A percentile compares a stretch with the other conserved stretches of the same genome.
Conservation (phyloP, 2,329 filamentous ascomycete species). For the Grosmannia serpens region DNA sequence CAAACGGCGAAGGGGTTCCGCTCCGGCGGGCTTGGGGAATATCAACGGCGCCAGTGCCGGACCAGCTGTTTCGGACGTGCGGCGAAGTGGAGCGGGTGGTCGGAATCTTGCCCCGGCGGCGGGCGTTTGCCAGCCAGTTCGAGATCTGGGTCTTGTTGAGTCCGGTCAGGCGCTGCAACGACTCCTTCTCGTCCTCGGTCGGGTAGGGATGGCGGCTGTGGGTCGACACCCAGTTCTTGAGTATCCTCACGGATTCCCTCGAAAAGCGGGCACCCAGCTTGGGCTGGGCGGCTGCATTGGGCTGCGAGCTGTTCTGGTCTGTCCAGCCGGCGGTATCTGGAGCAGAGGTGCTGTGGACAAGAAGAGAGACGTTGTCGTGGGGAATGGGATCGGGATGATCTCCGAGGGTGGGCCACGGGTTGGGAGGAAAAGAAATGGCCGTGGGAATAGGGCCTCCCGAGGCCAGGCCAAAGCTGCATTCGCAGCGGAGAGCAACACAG, state of each 20-base stretch:
- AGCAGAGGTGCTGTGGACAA: not conserved
- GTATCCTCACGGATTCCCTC: constrained; percentile 62
- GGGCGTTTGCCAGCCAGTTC: constrained; percentile 87
- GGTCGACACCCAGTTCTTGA: constrained; percentile 75
- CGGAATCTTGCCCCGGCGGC: constrained; percentile 68
- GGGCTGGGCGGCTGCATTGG: constrained; percentile 23
- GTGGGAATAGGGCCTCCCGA: constrained; percentile 20
- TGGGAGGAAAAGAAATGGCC: constrained; percentile 28
- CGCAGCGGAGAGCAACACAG: constrained; percentile 46
- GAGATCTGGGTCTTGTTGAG: constrained; percentile 75
- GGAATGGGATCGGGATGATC: constrained; percentile 29
- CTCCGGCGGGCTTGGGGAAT: constrained; percentile 48
- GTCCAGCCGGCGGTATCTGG: constrained; percentile 1
- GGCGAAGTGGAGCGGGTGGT: constrained; percentile 59
- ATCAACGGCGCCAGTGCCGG: constrained; percentile 51
- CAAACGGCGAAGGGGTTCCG: constrained; percentile 36
- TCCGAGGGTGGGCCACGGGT: constrained; percentile 34
- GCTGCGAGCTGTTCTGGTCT: constrained; percentile 13
- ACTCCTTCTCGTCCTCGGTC: constrained; percentile 74
- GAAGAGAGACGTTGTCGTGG: constrained; percentile 16
- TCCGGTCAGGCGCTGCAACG: constrained; percentile 66
- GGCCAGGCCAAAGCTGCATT: constrained; percentile 42
- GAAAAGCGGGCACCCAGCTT: constrained; percentile 71
- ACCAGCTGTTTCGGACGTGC: constrained; percentile 46
- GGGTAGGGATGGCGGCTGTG: constrained; percentile 80